Evolutionary conservation across 2,329 filamentous ascomycete species (phyloP), one percentile per base, ranked within the genome.

Genomic region (Macrophomina pseudophaseolina): DNA sequence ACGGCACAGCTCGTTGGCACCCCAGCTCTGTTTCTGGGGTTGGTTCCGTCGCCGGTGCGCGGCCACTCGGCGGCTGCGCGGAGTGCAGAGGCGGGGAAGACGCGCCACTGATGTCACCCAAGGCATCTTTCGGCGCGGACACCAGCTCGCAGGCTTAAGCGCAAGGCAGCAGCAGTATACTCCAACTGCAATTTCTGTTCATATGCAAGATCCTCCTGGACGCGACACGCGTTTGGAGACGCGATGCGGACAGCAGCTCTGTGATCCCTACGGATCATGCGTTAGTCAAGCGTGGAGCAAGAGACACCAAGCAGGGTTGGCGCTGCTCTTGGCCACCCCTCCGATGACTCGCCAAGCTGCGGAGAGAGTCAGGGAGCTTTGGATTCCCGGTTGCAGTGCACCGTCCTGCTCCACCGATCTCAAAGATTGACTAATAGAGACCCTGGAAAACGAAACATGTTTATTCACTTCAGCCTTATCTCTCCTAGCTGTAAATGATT

Each of bases 341-440:
- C 33, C 40, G 14, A 30, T 62, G 58, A 62, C 58, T 62, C 44
- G 58, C 58, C 42, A 53, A 53, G 48, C 40, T 64, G 60, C 46
- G 46, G 46, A 42, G 49, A 60, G 30, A 30, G 54, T 40, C 33
- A 38, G 35, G 52, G 33, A 35, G 59, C 48, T 40, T 46, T 48
- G 28, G 11, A 49, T 60, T 38, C 58, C 44, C 38, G 16, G 32
- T 49, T 38, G 58, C 23, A 23, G n/a, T 54, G 8, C 33, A 40
- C 23, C 35, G 35, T 5, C 3, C 18, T 28, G 7, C 6, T 44
- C 35, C 53, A n/a, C 53, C 23, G 40, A 40, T 44, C 35, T 32
- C 35, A 44, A 59, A 35, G 23, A n/a, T 46, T 33, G 14, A 23
- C 23, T 23, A 18, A 33, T 28, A 46, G 12, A 44, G 28, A 12